Conservation (phyloP, 2,329 filamentous ascomycete species). For the Fusarium algeriense region DNA sequence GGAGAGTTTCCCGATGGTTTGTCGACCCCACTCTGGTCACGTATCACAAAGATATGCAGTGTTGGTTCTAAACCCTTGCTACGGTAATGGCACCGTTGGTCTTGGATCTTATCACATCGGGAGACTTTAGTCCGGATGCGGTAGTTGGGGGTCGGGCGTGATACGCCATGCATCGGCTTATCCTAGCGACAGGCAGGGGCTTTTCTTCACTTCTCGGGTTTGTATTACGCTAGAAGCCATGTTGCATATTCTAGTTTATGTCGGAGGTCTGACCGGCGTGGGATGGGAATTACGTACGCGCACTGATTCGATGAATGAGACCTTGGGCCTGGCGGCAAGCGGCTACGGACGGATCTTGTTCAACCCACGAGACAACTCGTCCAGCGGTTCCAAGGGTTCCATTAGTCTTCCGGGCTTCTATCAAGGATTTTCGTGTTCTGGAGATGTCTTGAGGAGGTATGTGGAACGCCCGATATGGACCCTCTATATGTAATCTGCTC, state of each 20-base stretch:
- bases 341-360: not conserved
- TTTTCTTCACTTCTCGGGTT: not conserved
- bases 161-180: slow-evolving; percentile 16
- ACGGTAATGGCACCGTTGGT: slow-evolving; percentile 33
- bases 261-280: not conserved
- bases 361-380: not conserved
- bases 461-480: not conserved
- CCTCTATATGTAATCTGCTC: not conserved
- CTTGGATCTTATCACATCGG: slow-evolving; percentile 6
- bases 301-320: not conserved
- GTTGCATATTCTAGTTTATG: slow-evolving; percentile 1
- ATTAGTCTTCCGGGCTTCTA: not conserved
- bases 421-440: not conserved
- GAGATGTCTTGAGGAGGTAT: not conserved
- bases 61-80: not conserved
- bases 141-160: not conserved
- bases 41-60: not conserved
- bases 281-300: not conserved
- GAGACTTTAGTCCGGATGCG: not conserved
- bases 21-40: slow-evolving; percentile 19
- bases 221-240: slow-evolving; percentile 18
- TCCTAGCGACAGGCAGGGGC: slow-evolving; percentile 4
- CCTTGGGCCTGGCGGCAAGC: not conserved
- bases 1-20: slow-evolving; percentile 31
- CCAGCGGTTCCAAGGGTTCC: not conserved